These are phyloP conservation scores for Silene uniflora DNA, from an alignment of 148 eudicot genomes.

Conservation along the genomic window DNA sequence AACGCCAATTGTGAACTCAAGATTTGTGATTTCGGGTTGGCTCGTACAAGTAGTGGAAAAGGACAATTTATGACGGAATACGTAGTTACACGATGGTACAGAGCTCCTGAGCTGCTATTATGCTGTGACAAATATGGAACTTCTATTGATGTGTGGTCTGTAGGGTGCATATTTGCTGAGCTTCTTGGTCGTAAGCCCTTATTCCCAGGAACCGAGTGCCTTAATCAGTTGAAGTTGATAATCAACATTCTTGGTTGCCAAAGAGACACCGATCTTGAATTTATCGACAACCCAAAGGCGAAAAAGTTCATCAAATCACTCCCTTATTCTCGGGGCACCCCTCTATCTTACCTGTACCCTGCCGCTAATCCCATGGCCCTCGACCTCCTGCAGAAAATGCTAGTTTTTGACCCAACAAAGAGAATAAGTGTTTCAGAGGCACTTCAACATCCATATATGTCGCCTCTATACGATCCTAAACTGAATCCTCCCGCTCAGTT, in stretches of 20 bases:
- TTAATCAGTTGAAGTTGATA: slow-evolving; percentile 56
- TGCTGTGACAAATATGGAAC: slow-evolving; percentile 85
- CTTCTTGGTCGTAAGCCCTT: slow-evolving; percentile 66
- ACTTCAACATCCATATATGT: slow-evolving; percentile 68
- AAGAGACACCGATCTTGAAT: slow-evolving; percentile 47
- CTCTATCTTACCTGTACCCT: slow-evolving; percentile 50
- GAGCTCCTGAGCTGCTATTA: slow-evolving; percentile 75
- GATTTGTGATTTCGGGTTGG: slow-evolving; percentile 82
- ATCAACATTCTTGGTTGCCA: slow-evolving; percentile 61
- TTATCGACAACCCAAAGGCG: slow-evolving; percentile 62
- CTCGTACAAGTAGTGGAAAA: slow-evolving; percentile 65
- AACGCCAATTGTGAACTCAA: slow-evolving; percentile 80
- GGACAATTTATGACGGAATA: slow-evolving; percentile 84
- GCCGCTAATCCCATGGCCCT: slow-evolving; percentile 60
- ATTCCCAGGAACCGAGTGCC: slow-evolving; percentile 63
- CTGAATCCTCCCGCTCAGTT: slow-evolving; percentile 50
- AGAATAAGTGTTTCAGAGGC: slow-evolving; percentile 66
- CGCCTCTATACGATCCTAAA: slow-evolving; percentile 48
- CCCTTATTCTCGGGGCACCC: slow-evolving; percentile 46
- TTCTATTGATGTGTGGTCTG: slow-evolving; percentile 67
- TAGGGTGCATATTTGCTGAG: slow-evolving; percentile 70
- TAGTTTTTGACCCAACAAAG: slow-evolving; percentile 59
- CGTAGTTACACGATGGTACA: slow-evolving; percentile 81
- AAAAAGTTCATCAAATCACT: slow-evolving; percentile 43
- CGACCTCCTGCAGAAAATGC: slow-evolving; percentile 60